These are phyloP conservation scores for Diospyros lotus DNA, from an alignment of 148 eudicot species.

Conservation along the genomic window DNA sequence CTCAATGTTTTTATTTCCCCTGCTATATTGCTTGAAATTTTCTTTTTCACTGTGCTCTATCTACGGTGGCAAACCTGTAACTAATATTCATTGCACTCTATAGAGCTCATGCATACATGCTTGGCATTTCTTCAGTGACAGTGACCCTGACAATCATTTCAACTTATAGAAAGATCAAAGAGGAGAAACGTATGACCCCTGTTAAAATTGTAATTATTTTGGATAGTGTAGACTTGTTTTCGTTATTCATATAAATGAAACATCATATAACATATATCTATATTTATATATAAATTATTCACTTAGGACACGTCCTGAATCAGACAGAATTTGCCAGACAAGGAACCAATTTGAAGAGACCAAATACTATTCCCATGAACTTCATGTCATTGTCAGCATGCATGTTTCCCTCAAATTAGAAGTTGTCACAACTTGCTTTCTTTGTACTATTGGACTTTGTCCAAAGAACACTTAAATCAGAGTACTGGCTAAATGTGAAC, in stretches of 20 bases:
- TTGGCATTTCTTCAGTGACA: neutral
- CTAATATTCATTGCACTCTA: too few species aligned
- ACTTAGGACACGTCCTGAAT: neutral
- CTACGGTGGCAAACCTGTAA: neutral
- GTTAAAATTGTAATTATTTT: neutral
- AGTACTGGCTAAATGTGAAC: neutral
- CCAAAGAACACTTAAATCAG: too few species aligned
- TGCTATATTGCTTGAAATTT: too few species aligned
- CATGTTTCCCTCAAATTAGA: too few species aligned
- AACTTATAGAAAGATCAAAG: neutral
- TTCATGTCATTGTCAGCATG: neutral
- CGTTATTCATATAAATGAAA: neutral
- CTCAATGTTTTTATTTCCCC: neutral
- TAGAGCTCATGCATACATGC: neutral
- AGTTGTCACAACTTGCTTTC: too few species aligned
- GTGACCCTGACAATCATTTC: neutral
- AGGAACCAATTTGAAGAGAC: neutral
- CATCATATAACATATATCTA: neutral
- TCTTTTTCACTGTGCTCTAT: neutral
- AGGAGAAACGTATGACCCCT: neutral
- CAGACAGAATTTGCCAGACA: slow-evolving; percentile 6
- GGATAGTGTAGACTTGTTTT: neutral
- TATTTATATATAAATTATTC: neutral
- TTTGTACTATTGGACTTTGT: neutral
- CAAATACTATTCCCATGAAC: neutral